phyloP scores from a whole-genome alignment of 108 stramenopile genomes.

The Nannochloropsis gaditana region DNA sequence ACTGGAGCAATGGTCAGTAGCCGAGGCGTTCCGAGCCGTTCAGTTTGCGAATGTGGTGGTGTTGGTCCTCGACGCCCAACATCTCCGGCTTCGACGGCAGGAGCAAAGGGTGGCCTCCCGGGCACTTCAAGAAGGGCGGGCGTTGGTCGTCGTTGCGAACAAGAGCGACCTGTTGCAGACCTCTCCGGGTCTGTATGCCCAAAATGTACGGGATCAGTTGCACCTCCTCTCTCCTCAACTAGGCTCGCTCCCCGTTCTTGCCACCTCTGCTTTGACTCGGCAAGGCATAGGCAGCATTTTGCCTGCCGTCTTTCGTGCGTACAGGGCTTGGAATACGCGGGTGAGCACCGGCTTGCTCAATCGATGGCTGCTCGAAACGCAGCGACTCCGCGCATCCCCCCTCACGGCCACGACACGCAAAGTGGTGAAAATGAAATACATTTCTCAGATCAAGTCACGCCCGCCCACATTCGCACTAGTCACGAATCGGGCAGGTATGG shows the following conservation, averaged over 20 bases:
- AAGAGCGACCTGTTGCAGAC: conserved; percentile 45
- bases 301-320: conserved; percentile 29
- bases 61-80: conserved; percentile 49
- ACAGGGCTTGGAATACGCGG: conserved; percentile 46
- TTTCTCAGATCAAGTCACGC: conserved; percentile 50
- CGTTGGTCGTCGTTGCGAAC: conserved; percentile 50
- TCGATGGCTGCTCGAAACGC: conserved; percentile 49
- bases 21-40: conserved; percentile 47
- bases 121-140: conserved; percentile 44
- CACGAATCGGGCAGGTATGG: conserved; percentile 27
- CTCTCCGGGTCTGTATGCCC: conserved; percentile 36
- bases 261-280: conserved; percentile 34
- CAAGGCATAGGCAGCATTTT: conserved; percentile 37
- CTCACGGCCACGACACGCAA: conserved; percentile 32
- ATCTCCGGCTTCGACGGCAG: conserved; percentile 40
- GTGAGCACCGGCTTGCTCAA: conserved; percentile 50
- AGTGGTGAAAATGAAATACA: conserved; percentile 40
- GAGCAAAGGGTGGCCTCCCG: conserved; percentile 36
- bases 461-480: conserved; percentile 54
- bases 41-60: conserved; percentile 51
- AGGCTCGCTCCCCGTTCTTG: conserved; percentile 45
- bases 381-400: conserved; percentile 37
- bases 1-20: conserved; percentile 33
- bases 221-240: conserved; percentile 44
- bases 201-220: conserved; percentile 41